Evolutionary conservation across 2,329 filamentous ascomycete genomes (phyloP), one percentile per base, ranked within the genome.

Genomic region (Cladobotryum protrusum): DNA sequence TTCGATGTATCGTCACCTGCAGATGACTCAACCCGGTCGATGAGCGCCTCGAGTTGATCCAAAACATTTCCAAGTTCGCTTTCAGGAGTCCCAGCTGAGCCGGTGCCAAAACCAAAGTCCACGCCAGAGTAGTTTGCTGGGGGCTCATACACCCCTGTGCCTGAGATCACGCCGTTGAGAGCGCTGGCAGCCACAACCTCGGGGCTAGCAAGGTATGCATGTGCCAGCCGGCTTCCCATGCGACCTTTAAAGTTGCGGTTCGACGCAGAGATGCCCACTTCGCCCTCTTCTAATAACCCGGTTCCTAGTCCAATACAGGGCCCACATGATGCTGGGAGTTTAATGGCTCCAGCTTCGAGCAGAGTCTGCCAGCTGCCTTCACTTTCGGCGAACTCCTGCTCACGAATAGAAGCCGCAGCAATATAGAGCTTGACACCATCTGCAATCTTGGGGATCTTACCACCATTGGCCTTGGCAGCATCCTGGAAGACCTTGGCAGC

Each of bases 191-290:
- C 92, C 1, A 97, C 92, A 2, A 96, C 85, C 62, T 96, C 91
- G 1, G 93, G 91, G 57, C 86, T 92, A 5, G 85, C 87, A 1
- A 96, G 82, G 64, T 96, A 96, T 0, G 89, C 89, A 61, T 89
- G 83, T 0, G 89, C 87, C 5, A 47, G 35, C 1, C 52, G 48
- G 1, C 58, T 53, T 18, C 91, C 91, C 87, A 96, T 95, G 3
- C 91, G 82, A 0, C 90, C 91, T 68, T 91, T 90, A 75, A 91
- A 96, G 67, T 96, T 96, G 11, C 91, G 77, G 72, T 96, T 96
- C 46, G 77, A 83, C 0, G 89, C 88, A 53, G 78, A 84, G 58
- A 96, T 91, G 18, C 90, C 90, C 9, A 90, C 83, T 70, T 96
- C 90, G n/a, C 87, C 89, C 2, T 81, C 77, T 65, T 96, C 85